A percentile compares a stretch with the other conserved stretches of the same genome.
Evolutionary conservation across 1,139 yeast genomes (phyloP).

Genomic region (Pichia sp.): DNA sequence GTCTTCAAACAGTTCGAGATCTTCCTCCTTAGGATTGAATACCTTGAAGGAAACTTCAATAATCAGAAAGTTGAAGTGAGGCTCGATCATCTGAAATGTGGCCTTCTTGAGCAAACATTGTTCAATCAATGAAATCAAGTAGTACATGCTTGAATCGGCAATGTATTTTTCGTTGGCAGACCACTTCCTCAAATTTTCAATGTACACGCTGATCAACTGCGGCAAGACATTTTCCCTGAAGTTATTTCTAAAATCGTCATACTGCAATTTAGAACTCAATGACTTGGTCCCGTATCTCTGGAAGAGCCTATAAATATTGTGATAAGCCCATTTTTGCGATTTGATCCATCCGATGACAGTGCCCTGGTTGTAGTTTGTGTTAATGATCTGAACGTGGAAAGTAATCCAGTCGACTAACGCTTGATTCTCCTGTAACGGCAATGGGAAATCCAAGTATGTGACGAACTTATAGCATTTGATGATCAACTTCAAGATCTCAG

Average conservation of each 20-base stretch:
- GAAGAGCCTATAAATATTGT: constrained; percentile 71
- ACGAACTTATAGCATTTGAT: constrained; percentile 79
- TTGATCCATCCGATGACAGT: constrained; percentile 61
- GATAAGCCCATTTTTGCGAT: constrained; percentile 88
- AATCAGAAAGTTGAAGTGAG: constrained; percentile 61
- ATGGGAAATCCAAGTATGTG: constrained; percentile 75
- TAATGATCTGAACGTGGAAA: constrained; percentile 67
- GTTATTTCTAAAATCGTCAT: constrained; percentile 45
- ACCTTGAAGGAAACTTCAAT: constrained; percentile 76
- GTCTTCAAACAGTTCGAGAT: constrained; percentile 71
- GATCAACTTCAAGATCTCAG: constrained; percentile 74
- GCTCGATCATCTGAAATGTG: constrained; percentile 68
- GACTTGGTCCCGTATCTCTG: constrained; percentile 60
- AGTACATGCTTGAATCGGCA: constrained; percentile 59
- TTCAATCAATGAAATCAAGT: constrained; percentile 65
- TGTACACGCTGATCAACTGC: constrained; percentile 59
- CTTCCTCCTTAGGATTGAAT: constrained; percentile 64
- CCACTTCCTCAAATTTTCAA: constrained; percentile 71
- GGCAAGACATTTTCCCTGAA: constrained; percentile 63
- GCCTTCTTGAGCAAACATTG: constrained; percentile 63
- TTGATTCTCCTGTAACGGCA: constrained; percentile 55
- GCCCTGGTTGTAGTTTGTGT: constrained; percentile 52
- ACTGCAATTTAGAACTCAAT: constrained; percentile 47
- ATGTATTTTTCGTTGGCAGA: constrained; percentile 64
- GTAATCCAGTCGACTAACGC: constrained; percentile 68